These are phyloP conservation scores for Didymosphaeria variabile DNA, from an alignment of 2,329 filamentous ascomycete species.

Conservation along the genomic window DNA sequence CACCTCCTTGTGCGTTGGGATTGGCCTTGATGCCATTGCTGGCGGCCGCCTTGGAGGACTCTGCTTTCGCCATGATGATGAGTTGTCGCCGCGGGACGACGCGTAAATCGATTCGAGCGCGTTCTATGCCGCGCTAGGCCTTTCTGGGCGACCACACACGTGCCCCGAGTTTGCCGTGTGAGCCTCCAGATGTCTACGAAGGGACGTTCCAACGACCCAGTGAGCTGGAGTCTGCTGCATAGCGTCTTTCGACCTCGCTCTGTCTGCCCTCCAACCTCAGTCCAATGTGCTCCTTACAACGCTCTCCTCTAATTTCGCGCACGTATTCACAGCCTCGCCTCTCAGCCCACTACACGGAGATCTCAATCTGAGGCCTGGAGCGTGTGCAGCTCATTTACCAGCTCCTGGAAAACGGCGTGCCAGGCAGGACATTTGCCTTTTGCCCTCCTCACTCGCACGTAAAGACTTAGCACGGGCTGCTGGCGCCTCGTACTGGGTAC, in stretches of 20 bases:
- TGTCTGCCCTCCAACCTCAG: not conserved
- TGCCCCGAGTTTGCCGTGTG: too few species aligned
- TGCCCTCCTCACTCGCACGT: not conserved
- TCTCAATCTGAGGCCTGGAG: not conserved
- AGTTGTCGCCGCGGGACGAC: constrained; percentile 29
- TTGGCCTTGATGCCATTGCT: constrained; percentile 55
- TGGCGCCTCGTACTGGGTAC: not conserved
- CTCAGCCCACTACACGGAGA: not conserved
- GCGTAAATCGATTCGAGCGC: constrained; percentile 35
- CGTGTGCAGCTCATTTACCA: constrained; percentile 12
- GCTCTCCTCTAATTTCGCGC: too few species aligned
- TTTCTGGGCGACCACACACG: constrained; percentile 16
- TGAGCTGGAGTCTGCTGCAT: not conserved
- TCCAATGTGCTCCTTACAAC: not conserved
- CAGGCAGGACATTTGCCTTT: not conserved
- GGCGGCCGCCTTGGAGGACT: constrained; percentile 59
- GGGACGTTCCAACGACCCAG: not conserved
- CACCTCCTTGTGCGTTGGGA: constrained; percentile 49
- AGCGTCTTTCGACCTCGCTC: not conserved
- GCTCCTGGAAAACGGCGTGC: constrained; percentile 7
- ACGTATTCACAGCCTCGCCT: not conserved
- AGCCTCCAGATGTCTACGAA: too few species aligned
- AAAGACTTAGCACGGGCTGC: not conserved
- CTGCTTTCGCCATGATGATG: constrained; percentile 56
- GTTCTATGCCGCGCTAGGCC: constrained; percentile 29